Conservation (phyloP, 345 rosid species). For the Citrus medica region DNA sequence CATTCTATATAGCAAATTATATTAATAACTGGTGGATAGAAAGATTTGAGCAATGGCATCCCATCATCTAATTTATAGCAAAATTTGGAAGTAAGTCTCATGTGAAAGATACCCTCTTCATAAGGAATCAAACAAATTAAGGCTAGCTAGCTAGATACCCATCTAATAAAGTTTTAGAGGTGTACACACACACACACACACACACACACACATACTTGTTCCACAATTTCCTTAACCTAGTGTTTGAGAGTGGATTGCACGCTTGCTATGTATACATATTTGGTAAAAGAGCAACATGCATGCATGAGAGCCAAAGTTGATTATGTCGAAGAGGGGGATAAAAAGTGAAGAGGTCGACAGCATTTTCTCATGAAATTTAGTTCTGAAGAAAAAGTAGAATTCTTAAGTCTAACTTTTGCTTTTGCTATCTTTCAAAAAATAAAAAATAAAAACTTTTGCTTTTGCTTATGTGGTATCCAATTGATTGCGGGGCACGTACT, state of each 20-base stretch:
- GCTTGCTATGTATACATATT: neutral
- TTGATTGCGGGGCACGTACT: neutral
- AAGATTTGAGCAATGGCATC: neutral
- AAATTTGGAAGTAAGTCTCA: neutral
- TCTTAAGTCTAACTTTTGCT: too few species aligned
- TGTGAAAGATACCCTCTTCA: constrained; percentile 13
- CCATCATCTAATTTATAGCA: neutral
- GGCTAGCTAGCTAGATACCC: neutral
- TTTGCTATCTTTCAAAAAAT: too few species aligned
- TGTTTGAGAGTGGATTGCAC: neutral
- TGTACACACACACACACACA: too few species aligned
- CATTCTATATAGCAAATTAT: constrained; percentile 1
- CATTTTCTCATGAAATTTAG: neutral
- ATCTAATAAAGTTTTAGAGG: neutral
- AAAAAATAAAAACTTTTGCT: too few species aligned
- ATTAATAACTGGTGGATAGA: neutral
- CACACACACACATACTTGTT: too few species aligned
- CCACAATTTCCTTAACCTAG: neutral
- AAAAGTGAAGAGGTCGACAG: neutral
- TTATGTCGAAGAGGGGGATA: neutral
- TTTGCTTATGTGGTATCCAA: neutral
- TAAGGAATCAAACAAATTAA: neutral
- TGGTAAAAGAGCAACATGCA: neutral
- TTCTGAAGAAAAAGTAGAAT: neutral
- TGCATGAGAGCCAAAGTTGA: neutral